These are phyloP conservation scores for Intubia oerlemansii DNA, from an alignment of 2,329 filamentous ascomycete genomes.

Conservation along the genomic window DNA sequence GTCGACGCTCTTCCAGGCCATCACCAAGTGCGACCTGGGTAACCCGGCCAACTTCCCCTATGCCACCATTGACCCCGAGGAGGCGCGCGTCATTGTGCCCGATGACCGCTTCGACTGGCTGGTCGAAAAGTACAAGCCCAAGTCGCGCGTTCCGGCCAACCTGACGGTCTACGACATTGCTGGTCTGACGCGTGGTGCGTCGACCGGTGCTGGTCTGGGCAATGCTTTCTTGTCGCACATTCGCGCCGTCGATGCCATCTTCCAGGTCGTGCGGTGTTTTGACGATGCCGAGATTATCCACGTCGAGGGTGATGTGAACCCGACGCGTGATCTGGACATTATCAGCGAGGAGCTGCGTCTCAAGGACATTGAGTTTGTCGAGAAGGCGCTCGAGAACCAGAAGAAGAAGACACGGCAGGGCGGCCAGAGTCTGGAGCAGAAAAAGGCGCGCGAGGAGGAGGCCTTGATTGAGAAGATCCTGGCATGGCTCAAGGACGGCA, in stretches of 20 bases:
- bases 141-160: constrained; percentile 91
- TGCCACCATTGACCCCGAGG: constrained; percentile 96
- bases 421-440: constrained; percentile 90
- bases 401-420: constrained; percentile 90
- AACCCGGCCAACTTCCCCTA: constrained; percentile 99
- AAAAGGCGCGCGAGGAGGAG: constrained; percentile 89
- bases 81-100: constrained; percentile 90
- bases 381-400: constrained; percentile 81
- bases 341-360: constrained; percentile 91
- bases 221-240: constrained; percentile 98
- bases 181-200: constrained; percentile 85
- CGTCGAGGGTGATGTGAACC: constrained; percentile 97
- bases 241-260: constrained; percentile 92
- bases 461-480: constrained; percentile 83
- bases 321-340: constrained; percentile 80
- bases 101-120: constrained; percentile 95
- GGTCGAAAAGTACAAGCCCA: constrained; percentile 89
- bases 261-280: constrained; percentile 91
- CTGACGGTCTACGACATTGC: constrained; percentile 98
- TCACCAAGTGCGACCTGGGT: constrained; percentile 91
- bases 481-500: constrained; percentile 62
- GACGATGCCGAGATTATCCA: constrained; percentile 99
- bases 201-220: constrained; percentile 89
- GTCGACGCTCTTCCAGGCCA: constrained; percentile 97
- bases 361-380: constrained; percentile 96